Base-by-base conservation (phyloP, 495 filamentous ascomycete species). In the Neurospora sp. region DNA sequence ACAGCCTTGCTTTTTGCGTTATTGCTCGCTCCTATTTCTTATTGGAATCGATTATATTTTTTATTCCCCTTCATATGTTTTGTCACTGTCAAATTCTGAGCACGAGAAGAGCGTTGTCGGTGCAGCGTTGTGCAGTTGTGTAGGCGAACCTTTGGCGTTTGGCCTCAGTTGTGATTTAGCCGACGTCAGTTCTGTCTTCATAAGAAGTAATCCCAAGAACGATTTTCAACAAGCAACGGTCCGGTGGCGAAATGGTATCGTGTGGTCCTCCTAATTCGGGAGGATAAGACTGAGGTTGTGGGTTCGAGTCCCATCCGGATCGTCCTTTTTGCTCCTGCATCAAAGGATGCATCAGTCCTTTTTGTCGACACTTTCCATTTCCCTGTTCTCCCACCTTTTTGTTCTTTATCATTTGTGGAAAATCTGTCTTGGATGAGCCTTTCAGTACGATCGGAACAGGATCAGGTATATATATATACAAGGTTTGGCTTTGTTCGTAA, bases 211-310 rank as follows among this genome's bases (percentile, higher is more conserved):
- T 8, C 1, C 0, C 1, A 1, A 16, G 2, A 1, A 3, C 1
- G 0, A 0, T 35, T 8, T 35, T 8, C 14, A 65, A 65, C 27
- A 65, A 65, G 27, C 14, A 65, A 35, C 53, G 53, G 53, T 65
- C 53, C 53, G 53, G 53, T 65, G 53, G 53, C 53, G 53, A 65
- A 65, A 65, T 65, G 53, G 53, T 65, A 65, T 65, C 53, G 53
- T 65, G 53, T 65, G 53, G 53, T 65, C 53, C 53, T 65, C 53
- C 53, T 65, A 65, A 65, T 65, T 65, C 53, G 53, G 53, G 53
- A 65, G 53, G 53, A 65, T 65, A 65, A 65, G 53, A 65, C 53
- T 65, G 53, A 65, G 53, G 53, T 65, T 65, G 53, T 65, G 53
- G 53, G 53, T 65, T 65, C 53, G 53, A 65, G 53, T 65, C 53